Evolutionary conservation across 345 rosid species (phyloP).

Genomic region (Brassica nigra): DNA sequence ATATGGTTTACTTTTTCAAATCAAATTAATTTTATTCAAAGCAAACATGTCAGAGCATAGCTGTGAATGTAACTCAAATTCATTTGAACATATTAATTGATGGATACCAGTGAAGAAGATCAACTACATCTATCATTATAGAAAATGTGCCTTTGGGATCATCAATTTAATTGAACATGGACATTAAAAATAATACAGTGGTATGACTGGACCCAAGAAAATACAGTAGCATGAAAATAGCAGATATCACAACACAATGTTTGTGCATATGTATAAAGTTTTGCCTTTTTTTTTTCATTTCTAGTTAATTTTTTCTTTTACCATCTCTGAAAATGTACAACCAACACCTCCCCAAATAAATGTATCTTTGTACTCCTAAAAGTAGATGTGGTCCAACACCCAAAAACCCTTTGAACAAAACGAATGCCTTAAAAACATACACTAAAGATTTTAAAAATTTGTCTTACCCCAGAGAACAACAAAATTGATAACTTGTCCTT

Average conservation of each 20-base stretch:
- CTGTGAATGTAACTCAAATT: constrained; percentile 3
- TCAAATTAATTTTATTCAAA: not conserved
- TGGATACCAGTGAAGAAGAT: not conserved
- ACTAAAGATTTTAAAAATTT: constrained; percentile 20
- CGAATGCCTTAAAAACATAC: constrained; percentile 29
- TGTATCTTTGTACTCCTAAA: constrained; percentile 32
- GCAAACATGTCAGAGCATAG: constrained; percentile 22
- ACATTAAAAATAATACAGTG: not conserved
- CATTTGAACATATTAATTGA: constrained; percentile 7
- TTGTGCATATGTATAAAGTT: not conserved
- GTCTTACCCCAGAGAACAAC: constrained; percentile 31
- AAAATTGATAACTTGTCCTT: constrained; percentile 35
- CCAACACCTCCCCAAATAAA: constrained; percentile 30
- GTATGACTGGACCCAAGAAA: not conserved
- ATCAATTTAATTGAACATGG: constrained; percentile 27
- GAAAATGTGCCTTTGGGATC: constrained; percentile 17
- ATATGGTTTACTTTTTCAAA: not conserved
- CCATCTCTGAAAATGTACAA: constrained; percentile 24
- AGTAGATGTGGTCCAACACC: constrained; percentile 44
- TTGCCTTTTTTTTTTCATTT: constrained; percentile 15
- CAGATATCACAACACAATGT: not conserved
- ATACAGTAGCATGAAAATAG: not conserved
- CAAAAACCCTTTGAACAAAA: constrained; percentile 39
- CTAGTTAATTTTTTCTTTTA: not conserved
- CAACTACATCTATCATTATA: constrained; percentile 1